Evolutionary conservation across 805 yeast genomes (phyloP).

Genomic region (Clavispora carvajalis): DNA sequence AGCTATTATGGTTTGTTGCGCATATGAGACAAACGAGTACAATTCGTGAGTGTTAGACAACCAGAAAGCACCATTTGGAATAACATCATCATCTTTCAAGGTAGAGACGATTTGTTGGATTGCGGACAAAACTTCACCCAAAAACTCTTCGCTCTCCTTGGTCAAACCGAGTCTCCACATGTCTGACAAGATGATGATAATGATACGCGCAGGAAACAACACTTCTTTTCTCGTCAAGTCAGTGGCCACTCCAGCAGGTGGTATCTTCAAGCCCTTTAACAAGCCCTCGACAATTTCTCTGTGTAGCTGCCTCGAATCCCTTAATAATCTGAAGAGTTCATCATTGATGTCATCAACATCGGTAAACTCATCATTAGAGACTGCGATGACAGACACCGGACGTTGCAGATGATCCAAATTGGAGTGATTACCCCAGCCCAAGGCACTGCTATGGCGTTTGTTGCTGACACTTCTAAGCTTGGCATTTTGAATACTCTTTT

Average conservation of each 20-base stretch:
- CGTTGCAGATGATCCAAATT: conserved; percentile 40
- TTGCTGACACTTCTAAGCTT: conserved; percentile 29
- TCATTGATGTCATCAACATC: conserved; percentile 66
- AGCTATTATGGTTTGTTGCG: conserved; percentile 84
- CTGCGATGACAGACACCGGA: conserved; percentile 60
- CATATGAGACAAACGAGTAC: conserved; percentile 89
- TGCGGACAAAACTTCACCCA: conserved; percentile 82
- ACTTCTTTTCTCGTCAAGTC: conserved; percentile 85
- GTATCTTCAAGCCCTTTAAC: conserved; percentile 77
- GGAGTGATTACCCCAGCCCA: conserved; percentile 29
- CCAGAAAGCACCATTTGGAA: conserved; percentile 96
- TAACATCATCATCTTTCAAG: conserved; percentile 80
- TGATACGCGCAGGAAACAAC: conserved; percentile 90
- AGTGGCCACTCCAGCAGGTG: conserved; percentile 79
- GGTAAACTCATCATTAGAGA: conserved; percentile 48
- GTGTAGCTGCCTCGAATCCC: conserved; percentile 68
- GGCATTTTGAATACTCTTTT: conserved; percentile 29
- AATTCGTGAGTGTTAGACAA: conserved; percentile 92
- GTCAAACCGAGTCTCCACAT: conserved; percentile 98
- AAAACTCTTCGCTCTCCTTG: conserved; percentile 81
- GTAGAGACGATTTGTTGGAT: conserved; percentile 78
- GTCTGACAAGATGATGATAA: conserved; percentile 86
- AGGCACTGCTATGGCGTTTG: conserved; percentile 38
- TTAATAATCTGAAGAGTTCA: conserved; percentile 64
- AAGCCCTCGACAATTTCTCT: conserved; percentile 83